Percentiles rank a stretch among this genome's conserved stretches.
Conservation (phyloP, 1,284 basidiomycete species). For the Anthracocystis walkeri region DNA sequence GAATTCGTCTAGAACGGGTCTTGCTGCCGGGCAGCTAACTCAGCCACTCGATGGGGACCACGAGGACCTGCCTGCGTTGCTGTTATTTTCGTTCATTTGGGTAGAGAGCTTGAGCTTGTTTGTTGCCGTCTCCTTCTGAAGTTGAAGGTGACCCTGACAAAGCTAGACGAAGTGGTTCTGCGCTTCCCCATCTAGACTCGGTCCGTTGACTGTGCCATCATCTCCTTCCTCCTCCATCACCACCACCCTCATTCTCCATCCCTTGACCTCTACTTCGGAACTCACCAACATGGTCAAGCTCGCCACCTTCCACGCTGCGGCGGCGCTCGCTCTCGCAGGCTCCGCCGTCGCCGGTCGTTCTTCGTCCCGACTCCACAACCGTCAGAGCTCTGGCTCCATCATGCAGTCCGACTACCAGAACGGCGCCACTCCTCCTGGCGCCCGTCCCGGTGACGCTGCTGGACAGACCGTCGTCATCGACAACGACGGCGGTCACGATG, state of each 20-base stretch:
- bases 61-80: no score
- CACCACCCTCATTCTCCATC: not conserved
- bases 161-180: no score
- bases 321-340: slow-evolving; percentile 31
- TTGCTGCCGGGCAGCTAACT: no score
- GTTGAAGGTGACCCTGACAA: not conserved
- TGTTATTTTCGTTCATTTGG: no score
- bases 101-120: no score
- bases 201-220: not conserved
- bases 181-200: no score
- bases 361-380: slow-evolving; percentile 17
- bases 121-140: no score
- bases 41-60: no score
- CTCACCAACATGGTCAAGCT: slow-evolving; percentile 29
- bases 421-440: slow-evolving; percentile 54
- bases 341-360: slow-evolving; percentile 21
- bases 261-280: no score
- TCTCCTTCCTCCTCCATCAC: not conserved
- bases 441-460: slow-evolving; percentile 45
- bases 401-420: slow-evolving; percentile 55
- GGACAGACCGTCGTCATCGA: slow-evolving; percentile 60
- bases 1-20: no score
- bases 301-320: slow-evolving; percentile 12
- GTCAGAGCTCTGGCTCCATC: slow-evolving; percentile 48
- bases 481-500: slow-evolving; percentile 53